phyloP scores from a whole-genome alignment of 2,329 filamentous ascomycete genomes.

The Davidsoniella eucalypti region DNA sequence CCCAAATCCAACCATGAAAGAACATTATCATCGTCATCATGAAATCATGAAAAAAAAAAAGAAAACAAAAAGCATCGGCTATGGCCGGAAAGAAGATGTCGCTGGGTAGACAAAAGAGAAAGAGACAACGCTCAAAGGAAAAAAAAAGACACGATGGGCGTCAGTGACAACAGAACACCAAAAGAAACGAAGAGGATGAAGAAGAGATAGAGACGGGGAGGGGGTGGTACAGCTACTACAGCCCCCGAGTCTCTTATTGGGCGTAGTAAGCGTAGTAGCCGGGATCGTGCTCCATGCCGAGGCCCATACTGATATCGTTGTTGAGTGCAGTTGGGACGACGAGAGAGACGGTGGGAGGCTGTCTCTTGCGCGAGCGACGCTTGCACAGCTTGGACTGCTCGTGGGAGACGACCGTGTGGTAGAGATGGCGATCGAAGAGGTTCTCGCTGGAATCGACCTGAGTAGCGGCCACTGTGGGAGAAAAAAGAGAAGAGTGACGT shows the following conservation, averaged over 20 bases:
- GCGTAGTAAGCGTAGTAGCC: not conserved
- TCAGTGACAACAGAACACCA: not conserved
- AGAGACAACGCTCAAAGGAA: not conserved
- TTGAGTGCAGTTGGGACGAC: not conserved
- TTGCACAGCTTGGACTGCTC: conserved; percentile 10
- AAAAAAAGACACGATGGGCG: not conserved
- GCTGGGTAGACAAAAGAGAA: not conserved
- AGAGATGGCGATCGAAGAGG: not conserved
- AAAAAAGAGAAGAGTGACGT: not conserved
- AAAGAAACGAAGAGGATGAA: not conserved
- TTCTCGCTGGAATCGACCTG: conserved; percentile 6
- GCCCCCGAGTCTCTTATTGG: too few species aligned
- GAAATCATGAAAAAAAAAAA: not conserved
- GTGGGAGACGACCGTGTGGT: conserved; percentile 6
- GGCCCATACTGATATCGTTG: not conserved
- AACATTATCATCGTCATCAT: too few species aligned
- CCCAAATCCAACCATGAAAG: too few species aligned
- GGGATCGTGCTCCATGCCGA: not conserved
- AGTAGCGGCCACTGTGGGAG: not conserved
- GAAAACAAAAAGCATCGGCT: not conserved
- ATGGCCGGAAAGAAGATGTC: not conserved
- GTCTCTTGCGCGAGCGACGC: conserved; percentile 9
- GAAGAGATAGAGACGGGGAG: not conserved
- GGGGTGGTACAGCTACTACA: not conserved
- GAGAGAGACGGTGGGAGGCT: not conserved